Evolutionary conservation across 140 eudicot genomes (phyloP), one percentile per base, ranked within the genome.

Genomic region (Oenanthe javanica): DNA sequence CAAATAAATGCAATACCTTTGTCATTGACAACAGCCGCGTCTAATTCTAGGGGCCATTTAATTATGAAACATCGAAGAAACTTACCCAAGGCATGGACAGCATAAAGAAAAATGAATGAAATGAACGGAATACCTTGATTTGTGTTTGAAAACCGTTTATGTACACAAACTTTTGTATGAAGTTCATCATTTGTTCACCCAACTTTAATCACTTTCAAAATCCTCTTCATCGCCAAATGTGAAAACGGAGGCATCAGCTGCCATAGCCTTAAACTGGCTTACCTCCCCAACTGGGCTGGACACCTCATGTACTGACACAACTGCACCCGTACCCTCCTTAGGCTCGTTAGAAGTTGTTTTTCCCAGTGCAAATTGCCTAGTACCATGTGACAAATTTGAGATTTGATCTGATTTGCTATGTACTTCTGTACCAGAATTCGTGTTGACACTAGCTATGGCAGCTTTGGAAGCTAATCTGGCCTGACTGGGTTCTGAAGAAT

Each of bases 151-250:
- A 40, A 21, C 81, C 10, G 47, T 81, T 54, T 81, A 88, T 84
- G 82, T 83, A 86, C 94, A 90, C 9, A 31, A 55, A 72, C 43
- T 48, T 77, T 27, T 72, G 48, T 38, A 27, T 66, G 51, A 9
- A 23, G 66, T 15, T 18, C 3, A 6, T 19, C 6, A 9, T 46
- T 61, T 51, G 64, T 47, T 63, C 77, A 25, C 0, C 77, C 15
- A 6, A 49, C 57, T 81, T 86, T 71, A 87, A 12, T 94, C 98
- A 84, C 97, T 93, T 85, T 94, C 98, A 79, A 88, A 87, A 74
- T 94, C 98, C 73, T 92, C 98, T 31, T 94, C 98, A 46, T 93
- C 98, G 69, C 98, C 98, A 86, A 94, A 94, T 38, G 94, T 83
- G 54, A 94, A 94, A 18, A 94, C 93, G 15, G 98, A 94, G 31